Evolutionary conservation across 2,329 filamentous ascomycete genomes (phyloP).

Genomic region (Scedosporium dehoogii): DNA sequence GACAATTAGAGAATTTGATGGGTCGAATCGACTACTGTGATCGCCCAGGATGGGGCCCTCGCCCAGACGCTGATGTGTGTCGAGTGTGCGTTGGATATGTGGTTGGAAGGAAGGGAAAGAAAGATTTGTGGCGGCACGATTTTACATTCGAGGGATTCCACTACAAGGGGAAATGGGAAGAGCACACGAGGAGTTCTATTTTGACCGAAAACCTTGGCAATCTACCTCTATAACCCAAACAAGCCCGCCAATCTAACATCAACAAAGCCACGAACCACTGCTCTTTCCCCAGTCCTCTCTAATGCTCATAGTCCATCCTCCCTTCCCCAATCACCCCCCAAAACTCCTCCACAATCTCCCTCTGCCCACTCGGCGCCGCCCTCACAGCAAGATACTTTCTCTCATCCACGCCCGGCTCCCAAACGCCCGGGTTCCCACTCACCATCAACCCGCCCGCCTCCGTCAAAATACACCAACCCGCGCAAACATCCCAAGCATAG

Average conservation of each 20-base stretch:
- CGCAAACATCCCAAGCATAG: conserved; percentile 80
- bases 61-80: no score
- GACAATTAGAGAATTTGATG: no score
- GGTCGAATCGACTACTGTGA: no score
- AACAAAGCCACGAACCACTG: not conserved
- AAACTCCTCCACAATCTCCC: conserved; percentile 53
- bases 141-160: no score
- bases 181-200: no score
- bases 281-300: not conserved
- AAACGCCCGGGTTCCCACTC: conserved; percentile 63
- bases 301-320: conserved; percentile 34
- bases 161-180: no score
- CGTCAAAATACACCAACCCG: conserved; percentile 65
- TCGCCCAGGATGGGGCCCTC: no score
- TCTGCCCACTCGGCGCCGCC: conserved; percentile 48
- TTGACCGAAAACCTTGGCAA: no score
- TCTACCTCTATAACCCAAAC: no score
- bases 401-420: conserved; percentile 51
- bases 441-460: conserved; percentile 68
- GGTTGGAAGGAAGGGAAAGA: no score
- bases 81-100: no score
- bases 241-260: not conserved
- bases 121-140: no score
- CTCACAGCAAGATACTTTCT: conserved; percentile 54
- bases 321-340: conserved; percentile 50